A percentile compares a stretch with the other conserved stretches of the same genome.
Conservation (phyloP, 768 basidiomycete species). For the Cystobasidium ongulense region DNA sequence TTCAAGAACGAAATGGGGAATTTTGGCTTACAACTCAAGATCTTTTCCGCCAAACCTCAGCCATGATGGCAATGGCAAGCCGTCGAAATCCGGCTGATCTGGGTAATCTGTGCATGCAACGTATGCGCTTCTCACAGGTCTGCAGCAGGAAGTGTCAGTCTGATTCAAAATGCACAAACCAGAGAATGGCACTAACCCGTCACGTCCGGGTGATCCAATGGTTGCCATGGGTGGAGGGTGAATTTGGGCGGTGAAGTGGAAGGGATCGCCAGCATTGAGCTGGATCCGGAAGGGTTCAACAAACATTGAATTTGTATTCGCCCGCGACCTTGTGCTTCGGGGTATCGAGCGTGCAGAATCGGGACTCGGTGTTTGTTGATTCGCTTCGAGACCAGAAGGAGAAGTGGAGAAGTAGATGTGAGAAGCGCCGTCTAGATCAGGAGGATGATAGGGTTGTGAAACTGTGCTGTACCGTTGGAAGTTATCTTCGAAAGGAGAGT, state of each 20-base stretch:
- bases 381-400: constrained; percentile 1
- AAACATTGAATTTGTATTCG: constrained; percentile 22
- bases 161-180: constrained; percentile 26
- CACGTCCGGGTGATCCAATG: constrained; percentile 35
- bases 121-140: background rate
- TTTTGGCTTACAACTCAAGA: constrained; percentile 39
- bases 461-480: constrained; percentile 1
- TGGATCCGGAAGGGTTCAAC: constrained; percentile 27
- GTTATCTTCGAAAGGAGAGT: constrained; percentile 17
- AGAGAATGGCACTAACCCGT: background rate
- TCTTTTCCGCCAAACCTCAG: constrained; percentile 35
- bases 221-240: constrained; percentile 36
- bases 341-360: constrained; percentile 24
- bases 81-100: constrained; percentile 16
- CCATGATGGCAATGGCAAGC: constrained; percentile 33
- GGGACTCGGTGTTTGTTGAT: background rate
- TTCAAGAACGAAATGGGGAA: background rate
- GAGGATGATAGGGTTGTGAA: constrained; percentile 24
- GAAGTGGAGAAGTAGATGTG: constrained; percentile 30
- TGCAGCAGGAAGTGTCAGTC: constrained; percentile 28
- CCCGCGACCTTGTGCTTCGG: background rate
- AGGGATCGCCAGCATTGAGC: constrained; percentile 31
- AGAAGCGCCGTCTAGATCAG: constrained; percentile 6
- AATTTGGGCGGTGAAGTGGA: constrained; percentile 38
- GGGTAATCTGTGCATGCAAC: background rate